Evolutionary conservation across 345 rosid genomes (phyloP), one percentile per base, ranked within the genome.

Genomic region (Acer campestre): DNA sequence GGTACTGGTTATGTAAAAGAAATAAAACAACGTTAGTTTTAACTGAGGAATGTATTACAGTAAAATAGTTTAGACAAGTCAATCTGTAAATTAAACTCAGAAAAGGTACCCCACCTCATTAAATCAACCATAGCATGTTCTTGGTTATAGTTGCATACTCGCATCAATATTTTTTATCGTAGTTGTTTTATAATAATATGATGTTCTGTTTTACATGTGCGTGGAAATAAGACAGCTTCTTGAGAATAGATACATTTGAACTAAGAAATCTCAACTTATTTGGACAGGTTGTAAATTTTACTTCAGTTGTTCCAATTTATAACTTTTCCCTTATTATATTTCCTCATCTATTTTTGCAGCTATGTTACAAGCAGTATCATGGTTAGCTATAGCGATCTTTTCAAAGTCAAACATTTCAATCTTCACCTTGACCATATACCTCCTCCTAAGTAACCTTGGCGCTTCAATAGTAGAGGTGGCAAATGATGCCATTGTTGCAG

Each of bases 401-500:
- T 88, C 97, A 67, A 74, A 82, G 68, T 88, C 95, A 27, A 86
- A 83, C 59, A 84, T 90, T 44, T 91, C 97, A 38, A 78, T 92
- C 48, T 49, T 91, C 77, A 75, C 77, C 63, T 51, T 93, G 48
- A 84, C 87, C 18, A 1, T 91, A 1, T 89, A 76, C 80, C 97
- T 95, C 53, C 94, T 95, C 67, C 90, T 93, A 22, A 85, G 96
- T 70, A 95, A 95, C 74, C 93, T 93, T 1, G 99, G 98, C 3
- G 97, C 98, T 75, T 90, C 99, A 1, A 82, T 95, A 77, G 91
- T 90, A 0, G 98, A 95, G 84, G 98, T 96, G 75, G 98, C 97
- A 51, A 96, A 95, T 67, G 99, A 95, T 77, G 99, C 99, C 75
- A 86, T 94, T 76, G 98, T 94, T 17, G 99, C 97, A 1, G 98